Base-by-base conservation (phyloP, 2,329 filamentous ascomycete genomes). In the Colletotrichum musicola region DNA sequence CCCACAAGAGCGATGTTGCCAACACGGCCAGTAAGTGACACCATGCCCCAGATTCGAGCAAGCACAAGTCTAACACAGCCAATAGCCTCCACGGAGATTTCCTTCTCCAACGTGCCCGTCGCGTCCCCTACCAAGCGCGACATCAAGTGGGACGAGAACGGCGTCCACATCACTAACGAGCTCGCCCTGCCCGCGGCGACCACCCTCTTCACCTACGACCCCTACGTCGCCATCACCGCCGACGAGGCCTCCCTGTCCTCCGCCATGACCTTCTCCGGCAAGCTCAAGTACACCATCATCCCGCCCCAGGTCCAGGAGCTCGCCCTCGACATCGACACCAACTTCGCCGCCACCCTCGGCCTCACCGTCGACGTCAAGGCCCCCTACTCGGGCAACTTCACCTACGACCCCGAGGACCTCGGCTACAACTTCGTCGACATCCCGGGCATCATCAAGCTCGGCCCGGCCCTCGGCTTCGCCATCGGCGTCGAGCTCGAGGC, bases 1-100 rank as follows among this genome's bases (percentile, higher is more conserved):
- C 73, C 9, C 64, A 74, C 68, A 74, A 73, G 66, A 73, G 64
- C n/a, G 70, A 73, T 16, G 63, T 74, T 18, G 70, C 70, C 47
- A 73, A 70, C 64, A 74, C 73, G 46, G 71, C 73, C 16, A 62
- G 72, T 73, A 55, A 68, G 72, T 47, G 14, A 6, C 46, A 25
- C 20, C 46, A 25, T 25, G 16, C 44, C 18, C 9, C n/a, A 6
- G 30, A 35, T 35, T 35, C 30, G 30, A 4, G 10, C 6, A 10
- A 9, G 6, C 2, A 10, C 30, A 10, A 35, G 30, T 35, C 62
- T 44, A 10, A 40, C 63, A 71, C 49, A 20, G 61, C 10, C 13
- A 5, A 4, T 42, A 68, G 65, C 56, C 25, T 59, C 62, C 1
- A 74, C 73, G 18, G 68, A 69, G 40, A 73, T 74, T 46, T 60